Conservation (phyloP, 805 yeast genomes). For the Metschnikowia santaceciliae region DNA sequence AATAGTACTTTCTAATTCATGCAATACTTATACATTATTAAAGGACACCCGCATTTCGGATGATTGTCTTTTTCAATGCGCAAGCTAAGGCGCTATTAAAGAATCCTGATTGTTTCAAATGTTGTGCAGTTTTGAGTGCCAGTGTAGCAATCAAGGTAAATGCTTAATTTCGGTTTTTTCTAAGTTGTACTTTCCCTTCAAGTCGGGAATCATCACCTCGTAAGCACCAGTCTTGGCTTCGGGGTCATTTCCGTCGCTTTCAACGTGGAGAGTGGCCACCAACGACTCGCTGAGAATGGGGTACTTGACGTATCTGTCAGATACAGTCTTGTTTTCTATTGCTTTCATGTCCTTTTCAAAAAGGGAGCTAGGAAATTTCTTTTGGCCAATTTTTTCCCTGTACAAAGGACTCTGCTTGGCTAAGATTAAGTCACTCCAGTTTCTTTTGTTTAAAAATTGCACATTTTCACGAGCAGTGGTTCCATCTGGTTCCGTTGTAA, state of each 20-base stretch:
- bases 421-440: constrained; percentile 68
- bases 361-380: constrained; percentile 43
- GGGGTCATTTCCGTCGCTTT: constrained; percentile 48
- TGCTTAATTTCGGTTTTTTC: constrained; percentile 34
- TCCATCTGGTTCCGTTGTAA: constrained; percentile 57
- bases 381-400: constrained; percentile 16
- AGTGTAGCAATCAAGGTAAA: constrained; percentile 7
- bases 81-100: not conserved
- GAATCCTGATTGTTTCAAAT: not conserved
- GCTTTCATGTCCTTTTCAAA: constrained; percentile 13
- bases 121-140: not conserved
- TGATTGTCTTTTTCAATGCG: not conserved
- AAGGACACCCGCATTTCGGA: not conserved
- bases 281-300: constrained; percentile 56
- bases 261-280: constrained; percentile 71
- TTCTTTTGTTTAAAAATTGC: constrained; percentile 60
- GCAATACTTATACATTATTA: not conserved
- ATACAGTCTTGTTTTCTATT: constrained; percentile 9
- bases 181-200: constrained; percentile 33
- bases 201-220: constrained; percentile 66
- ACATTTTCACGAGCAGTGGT: constrained; percentile 38
- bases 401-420: constrained; percentile 32
- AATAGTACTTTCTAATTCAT: not conserved
- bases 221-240: constrained; percentile 58
- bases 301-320: constrained; percentile 42